phyloP scores from a whole-genome alignment of 495 filamentous ascomycete species.

The Neurospora sp. region DNA sequence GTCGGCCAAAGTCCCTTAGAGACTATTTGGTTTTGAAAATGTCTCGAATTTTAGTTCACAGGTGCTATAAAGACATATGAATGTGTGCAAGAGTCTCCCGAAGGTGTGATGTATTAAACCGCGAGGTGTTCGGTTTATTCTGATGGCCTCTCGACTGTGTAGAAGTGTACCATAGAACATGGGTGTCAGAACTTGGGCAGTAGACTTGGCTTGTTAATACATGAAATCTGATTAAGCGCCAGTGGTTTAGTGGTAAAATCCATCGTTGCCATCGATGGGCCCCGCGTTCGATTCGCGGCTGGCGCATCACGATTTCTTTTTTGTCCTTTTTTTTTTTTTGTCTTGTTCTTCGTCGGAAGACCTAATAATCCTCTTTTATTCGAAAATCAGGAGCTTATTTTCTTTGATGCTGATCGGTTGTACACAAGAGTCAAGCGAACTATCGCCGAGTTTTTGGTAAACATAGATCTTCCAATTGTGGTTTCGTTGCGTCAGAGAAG shows the following conservation, averaged over 20 bases:
- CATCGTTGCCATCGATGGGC: conserved; percentile 45
- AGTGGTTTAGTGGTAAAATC: conserved; percentile 46
- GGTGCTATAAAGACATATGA: too few relatives aligned
- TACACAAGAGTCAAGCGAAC: background rate
- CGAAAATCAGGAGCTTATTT: background rate
- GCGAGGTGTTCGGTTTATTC: too few relatives aligned
- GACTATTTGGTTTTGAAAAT: too few relatives aligned
- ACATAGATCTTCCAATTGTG: background rate
- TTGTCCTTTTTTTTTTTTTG: background rate
- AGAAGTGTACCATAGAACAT: too few relatives aligned
- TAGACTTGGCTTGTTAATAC: background rate
- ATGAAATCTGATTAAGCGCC: background rate
- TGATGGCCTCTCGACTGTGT: too few relatives aligned
- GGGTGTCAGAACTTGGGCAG: background rate
- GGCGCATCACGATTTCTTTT: conserved; percentile 16
- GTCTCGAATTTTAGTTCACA: too few relatives aligned
- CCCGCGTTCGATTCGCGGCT: conserved; percentile 43
- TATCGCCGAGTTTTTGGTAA: background rate
- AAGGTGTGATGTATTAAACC: too few relatives aligned
- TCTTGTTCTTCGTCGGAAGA: background rate
- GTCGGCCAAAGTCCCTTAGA: too few relatives aligned
- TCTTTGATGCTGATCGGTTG: background rate
- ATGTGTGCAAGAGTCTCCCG: too few relatives aligned
- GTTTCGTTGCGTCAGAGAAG: background rate
- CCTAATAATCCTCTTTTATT: background rate